Evolutionary conservation across 306 rosid species (phyloP), one percentile per base, ranked within the genome.

Genomic region (Gleditsia sinensis): DNA sequence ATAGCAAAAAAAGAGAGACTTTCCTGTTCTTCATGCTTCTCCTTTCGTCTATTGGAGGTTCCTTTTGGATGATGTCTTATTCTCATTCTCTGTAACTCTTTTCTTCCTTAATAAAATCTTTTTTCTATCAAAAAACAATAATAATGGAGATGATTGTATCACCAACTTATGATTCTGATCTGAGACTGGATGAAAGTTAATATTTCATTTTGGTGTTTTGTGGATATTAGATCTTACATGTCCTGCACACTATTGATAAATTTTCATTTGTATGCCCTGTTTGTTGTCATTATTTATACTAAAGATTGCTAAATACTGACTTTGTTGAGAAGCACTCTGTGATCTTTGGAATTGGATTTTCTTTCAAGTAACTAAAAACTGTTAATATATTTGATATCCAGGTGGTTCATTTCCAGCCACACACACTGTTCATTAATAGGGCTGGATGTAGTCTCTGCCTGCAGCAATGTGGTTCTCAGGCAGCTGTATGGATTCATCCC

Each of bases 381-480:
- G 11, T 72, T 23, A 23, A 54, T 12, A 61, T 83, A 74, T 78
- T 75, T 82, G 75, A 71, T 80, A 64, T 80, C 33, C 90, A 94
- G 98, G 98, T 86, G 71, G 84, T 94, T 78, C 91, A 81, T 77
- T 87, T 92, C 83, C 99, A 90, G 78, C 97, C 95, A 19, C 93
- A 90, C 85, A 86, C 93, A 50, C 28, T 92, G 78, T 94, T 94
- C 51, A 81, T 77, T 58, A 94, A 94, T 78, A 89, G 99, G 83
- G 74, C 87, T 82, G 99, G 99, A 67, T 84, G 78, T 80, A 87
- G 97, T 78, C 80, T 94, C 65, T 88, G 99, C 85, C 84, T 94
- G 69, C 97, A 82, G 84, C 99, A 92, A 81, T 90, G 91, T 84
- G 90, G 75, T 78, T 85, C 96, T 80, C 96, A 88, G 83, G 79